These are phyloP conservation scores for Colletotrichum sp. DNA, from an alignment of 2,329 filamentous ascomycete genomes.

Conservation along the genomic window DNA sequence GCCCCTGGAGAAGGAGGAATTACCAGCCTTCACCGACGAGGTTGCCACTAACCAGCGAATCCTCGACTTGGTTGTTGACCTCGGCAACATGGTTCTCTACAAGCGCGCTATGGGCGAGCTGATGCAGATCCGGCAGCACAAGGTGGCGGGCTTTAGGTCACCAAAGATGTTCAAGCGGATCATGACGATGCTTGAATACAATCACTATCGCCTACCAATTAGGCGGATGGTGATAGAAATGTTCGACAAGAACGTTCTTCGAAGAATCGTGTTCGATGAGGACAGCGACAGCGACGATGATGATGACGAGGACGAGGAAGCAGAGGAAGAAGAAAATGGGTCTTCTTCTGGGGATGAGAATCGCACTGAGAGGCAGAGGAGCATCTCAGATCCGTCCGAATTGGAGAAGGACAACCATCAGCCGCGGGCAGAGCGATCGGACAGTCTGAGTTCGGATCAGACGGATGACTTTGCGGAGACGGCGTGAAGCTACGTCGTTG, in stretches of 20 bases:
- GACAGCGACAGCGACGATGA: constrained; percentile 73
- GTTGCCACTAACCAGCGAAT: constrained; percentile 77
- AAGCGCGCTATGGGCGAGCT: constrained; percentile 87
- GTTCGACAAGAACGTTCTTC: constrained; percentile 89
- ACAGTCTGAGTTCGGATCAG: constrained; percentile 7
- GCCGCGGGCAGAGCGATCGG: background rate
- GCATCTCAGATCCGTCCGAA: constrained; percentile 43
- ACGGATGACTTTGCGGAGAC: constrained; percentile 6
- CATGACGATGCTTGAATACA: constrained; percentile 83
- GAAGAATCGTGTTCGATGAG: constrained; percentile 83
- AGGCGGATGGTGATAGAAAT: constrained; percentile 91
- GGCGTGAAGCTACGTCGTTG: background rate
- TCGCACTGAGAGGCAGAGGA: constrained; percentile 63
- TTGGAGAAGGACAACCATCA: background rate
- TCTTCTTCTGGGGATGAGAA: constrained; percentile 52
- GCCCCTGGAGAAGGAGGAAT: constrained; percentile 46
- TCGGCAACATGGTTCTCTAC: constrained; percentile 92
- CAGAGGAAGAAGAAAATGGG: constrained; percentile 55
- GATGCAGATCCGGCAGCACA: constrained; percentile 77
- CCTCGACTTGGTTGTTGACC: constrained; percentile 81
- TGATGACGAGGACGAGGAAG: constrained; percentile 25
- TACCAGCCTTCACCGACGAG: constrained; percentile 56
- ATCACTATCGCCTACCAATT: constrained; percentile 86
- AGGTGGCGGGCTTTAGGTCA: constrained; percentile 76
- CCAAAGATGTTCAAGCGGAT: constrained; percentile 83